Evolutionary conservation across 192 early-diverging fungal genomes (phyloP), one percentile per base, ranked within the genome.

Genomic region (Powellomyces hirtus): DNA sequence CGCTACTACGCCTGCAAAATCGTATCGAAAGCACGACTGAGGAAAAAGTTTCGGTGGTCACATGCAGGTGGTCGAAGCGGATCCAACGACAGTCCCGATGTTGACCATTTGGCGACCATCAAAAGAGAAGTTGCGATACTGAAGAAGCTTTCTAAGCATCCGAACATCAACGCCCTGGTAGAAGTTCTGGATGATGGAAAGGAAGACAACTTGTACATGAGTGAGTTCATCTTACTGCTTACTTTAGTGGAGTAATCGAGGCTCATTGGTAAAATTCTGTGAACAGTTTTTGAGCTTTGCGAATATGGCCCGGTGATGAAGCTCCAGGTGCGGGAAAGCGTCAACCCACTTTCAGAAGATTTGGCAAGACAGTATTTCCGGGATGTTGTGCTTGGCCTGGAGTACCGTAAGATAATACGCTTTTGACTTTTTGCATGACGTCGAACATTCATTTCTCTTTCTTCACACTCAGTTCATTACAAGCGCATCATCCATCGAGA

Each of bases 201-300:
- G 16, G 84, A 88, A 33, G 86, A 88, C 55, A 86, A 84, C 55
- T 63, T 88, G 18, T 88, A 88, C 59, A 77, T 88, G 77, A 77
- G 86, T 87, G 49, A 45, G 64, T 45, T n/a, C 40, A 53, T 57
- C 14, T 34, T 2, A 37, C 18, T 29, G 22, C 18, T 29, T 64
- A 13, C 22, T 20, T 16, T 64, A 11, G 40, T 13, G 24, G 33
- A 36, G 27, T 45, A 14, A 18, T 49, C 46, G 2, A 24, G n/a
- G 63, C 38, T 18, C 22, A 36, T 26, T 59, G 66, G 59, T 38
- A 4, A 29, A 14, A 45, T 16, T 22, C 40, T 60, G 7, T 52
- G 69, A 18, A 16, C 38, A 87, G 86, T 88, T 49, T 88, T 88
- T 71, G 85, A 88, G 62, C 74, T 88, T 33, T 88, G 86, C 55